Base-by-base conservation (phyloP, 1,139 yeast genomes). In the Candida tetrigidarum region DNA sequence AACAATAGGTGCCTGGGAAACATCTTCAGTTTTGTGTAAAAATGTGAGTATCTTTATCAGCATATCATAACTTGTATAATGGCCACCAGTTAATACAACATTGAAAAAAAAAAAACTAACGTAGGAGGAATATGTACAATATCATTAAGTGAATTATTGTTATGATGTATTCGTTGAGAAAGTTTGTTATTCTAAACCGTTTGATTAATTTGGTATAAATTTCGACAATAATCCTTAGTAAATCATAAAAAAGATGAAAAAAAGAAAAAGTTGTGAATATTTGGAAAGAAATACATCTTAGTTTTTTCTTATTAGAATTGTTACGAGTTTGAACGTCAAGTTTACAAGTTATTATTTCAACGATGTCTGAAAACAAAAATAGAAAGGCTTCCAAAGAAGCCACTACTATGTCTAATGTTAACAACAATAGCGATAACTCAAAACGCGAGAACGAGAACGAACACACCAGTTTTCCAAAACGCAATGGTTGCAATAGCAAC, bases 361-460 rank as follows among this genome's bases (percentile, higher is more conserved):
- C 10, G 12, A 37, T 37, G 39, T 27, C 33, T 11, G 39, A 37
- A n/a, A 26, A 8, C n/a, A 37, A 37, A 37, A 5, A 23, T 15
- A 37, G 26, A 16, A 26, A 10, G 19, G 32, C 14, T 7, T 11
- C 25, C 3, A 37, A 26, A 19, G 33, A 37, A 10, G 25, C 33
- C 11, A 19, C 18, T 9, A 27, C 39, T 10, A 19, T 14, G 15
- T 7, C 23, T 4, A 20, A 23, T 12, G 25, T 11, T 25, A 25
- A 18, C 22, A 36, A 15, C 15, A 36, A 15, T 10, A 36, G 22
- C n/a, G 30, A 18, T 37, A 14, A 25, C 15, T 15, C 15, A 10
- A 37, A 26, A 19, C 30, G 6, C 2, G 39, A 37, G 12, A 25
- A 26, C 18, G 39, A 37, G 6, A 37, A 15, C 26, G 39, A 26